Base-by-base conservation (phyloP, 345 rosid genomes). In the Salix koriyanagi region DNA sequence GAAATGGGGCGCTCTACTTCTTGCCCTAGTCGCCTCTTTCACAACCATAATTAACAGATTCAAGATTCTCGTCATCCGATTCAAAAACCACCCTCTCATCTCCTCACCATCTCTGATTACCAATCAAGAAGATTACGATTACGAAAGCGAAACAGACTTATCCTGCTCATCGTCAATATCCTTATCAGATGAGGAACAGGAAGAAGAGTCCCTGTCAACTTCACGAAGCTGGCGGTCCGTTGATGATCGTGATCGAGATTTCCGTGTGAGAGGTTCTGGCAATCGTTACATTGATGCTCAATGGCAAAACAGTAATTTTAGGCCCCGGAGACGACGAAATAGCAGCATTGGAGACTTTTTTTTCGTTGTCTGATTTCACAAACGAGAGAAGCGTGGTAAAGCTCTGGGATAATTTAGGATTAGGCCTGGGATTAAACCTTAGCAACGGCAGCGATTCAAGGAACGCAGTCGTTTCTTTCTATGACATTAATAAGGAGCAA, bases 1-100 rank as follows among this genome's bases (percentile, higher is more conserved):
- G 86, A 94, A 87, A 83, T 91, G 94, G 96, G 89, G 90, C 13
- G 88, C 91, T 76, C 76, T 94, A 48, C 71, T 91, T 34, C 80
- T 92, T 26, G 93, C 97, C 41, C 64, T 92, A 0, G 56, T 88
- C 44, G 96, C 94, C 72, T 87, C 94, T 8, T 75, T 92, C 75
- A 77, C 90, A 21, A 69, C 91, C 50, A 73, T 95, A 28, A 56
- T 86, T 67, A 78, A 73, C 42, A 81, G 84, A 69, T 42, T 91
- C 80, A 90, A 85, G 76, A 14, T 73, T 71, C 82, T 89, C 36
- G 72, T 87, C 28, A 34, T 84, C 79, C 85, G 82, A 44, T 79
- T 87, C 69, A 80, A 62, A 54, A 73, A 73, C 65, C 79, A 44
- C 19, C 62, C 36, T 23, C 66, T 78, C 16, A 41, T 32, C 10